Evolutionary conservation across 1,284 basidiomycete species (phyloP).

Genomic region (Ceratobasidium theobromae): DNA sequence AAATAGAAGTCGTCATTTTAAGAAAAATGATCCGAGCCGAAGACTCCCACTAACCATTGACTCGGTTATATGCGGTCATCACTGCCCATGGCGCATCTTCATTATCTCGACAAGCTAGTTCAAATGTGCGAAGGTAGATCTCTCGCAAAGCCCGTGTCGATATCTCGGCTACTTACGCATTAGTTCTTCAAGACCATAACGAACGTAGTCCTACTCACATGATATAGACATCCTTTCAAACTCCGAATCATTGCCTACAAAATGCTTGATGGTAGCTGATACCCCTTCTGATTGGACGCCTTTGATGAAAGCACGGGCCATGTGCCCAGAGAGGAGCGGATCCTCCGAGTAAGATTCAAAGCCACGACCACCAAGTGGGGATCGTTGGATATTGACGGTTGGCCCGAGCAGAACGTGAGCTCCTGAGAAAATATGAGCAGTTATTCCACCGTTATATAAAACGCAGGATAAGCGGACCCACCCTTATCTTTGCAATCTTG

Average conservation of each 20-base stretch:
- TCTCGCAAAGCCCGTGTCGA: slow-evolving; percentile 65
- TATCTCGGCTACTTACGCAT: slow-evolving; percentile 51
- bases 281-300: slow-evolving; percentile 67
- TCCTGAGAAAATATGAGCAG: no score
- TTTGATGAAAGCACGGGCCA: slow-evolving; percentile 64
- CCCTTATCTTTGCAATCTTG: slow-evolving; percentile 33
- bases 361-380: slow-evolving; percentile 30
- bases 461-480: no score
- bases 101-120: slow-evolving; percentile 34
- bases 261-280: slow-evolving; percentile 56
- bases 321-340: slow-evolving; percentile 48
- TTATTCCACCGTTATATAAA: no score
- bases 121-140: slow-evolving; percentile 68
- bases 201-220: slow-evolving; percentile 23
- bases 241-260: slow-evolving; percentile 37
- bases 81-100: slow-evolving; percentile 33
- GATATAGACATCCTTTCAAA: slow-evolving; percentile 21
- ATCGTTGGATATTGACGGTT: slow-evolving; percentile 38
- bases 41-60: neutral
- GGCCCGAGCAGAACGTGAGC: slow-evolving; percentile 35
- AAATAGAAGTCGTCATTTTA: neutral
- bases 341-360: slow-evolving; percentile 40
- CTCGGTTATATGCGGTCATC: slow-evolving; percentile 36
- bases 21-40: neutral
- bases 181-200: slow-evolving; percentile 32